Percentiles rank a stretch among this genome's conserved stretches.
phyloP scores from a whole-genome alignment of 139 green algal species.

The Limnomonas spitsbergensis region DNA sequence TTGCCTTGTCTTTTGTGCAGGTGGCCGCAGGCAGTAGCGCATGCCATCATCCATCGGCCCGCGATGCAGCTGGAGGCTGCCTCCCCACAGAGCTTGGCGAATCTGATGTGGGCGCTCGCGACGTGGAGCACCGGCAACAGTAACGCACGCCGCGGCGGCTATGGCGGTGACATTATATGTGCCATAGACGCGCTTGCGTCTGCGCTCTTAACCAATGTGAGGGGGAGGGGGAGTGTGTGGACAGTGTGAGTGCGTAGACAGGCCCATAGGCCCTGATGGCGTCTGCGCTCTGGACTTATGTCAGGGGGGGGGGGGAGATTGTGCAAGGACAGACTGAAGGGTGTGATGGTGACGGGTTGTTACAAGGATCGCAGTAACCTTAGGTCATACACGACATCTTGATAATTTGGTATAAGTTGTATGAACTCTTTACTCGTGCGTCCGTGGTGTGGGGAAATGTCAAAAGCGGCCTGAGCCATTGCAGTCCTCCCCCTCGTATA shows the following conservation, averaged over 20 bases:
- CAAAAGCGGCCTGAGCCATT: too few relatives aligned
- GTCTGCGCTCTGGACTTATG: not conserved
- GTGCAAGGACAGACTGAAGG: too few relatives aligned
- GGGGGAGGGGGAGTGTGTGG: not conserved
- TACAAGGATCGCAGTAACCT: too few relatives aligned
- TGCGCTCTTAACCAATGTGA: not conserved
- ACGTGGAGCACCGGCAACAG: too few relatives aligned
- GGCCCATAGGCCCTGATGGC: not conserved
- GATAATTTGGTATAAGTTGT: too few relatives aligned
- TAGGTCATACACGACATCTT: too few relatives aligned
- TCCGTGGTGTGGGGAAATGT: too few relatives aligned
- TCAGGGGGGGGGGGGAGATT: too few relatives aligned
- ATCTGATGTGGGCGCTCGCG: not conserved
- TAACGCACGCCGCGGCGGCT: not conserved
- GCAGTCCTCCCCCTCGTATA: too few relatives aligned
- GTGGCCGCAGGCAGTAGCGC: not conserved
- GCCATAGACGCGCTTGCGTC: not conserved
- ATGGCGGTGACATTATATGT: not conserved
- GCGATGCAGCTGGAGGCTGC: not conserved
- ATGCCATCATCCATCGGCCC: not conserved
- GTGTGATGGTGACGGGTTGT: too few relatives aligned
- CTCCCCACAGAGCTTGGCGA: not conserved
- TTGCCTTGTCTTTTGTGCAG: not conserved
- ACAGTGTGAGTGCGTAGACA: not conserved
- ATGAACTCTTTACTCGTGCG: too few relatives aligned